Base-by-base conservation (phyloP, 2,329 filamentous ascomycete species). In the Coniella lustricola region DNA sequence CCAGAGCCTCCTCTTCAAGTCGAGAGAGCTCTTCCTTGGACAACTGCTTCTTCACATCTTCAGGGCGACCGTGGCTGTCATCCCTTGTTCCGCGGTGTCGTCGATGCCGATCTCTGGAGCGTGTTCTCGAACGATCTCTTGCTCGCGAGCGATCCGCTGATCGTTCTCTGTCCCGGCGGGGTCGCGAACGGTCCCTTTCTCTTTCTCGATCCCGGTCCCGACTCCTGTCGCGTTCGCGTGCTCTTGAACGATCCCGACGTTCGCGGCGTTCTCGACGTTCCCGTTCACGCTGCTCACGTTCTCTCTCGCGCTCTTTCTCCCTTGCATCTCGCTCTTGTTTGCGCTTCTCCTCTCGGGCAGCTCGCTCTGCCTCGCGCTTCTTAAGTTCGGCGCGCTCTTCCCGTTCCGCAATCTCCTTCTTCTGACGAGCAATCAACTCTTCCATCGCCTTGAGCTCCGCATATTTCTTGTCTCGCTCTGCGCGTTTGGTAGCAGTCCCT, bases 401-500 rank as follows among this genome's bases (percentile, higher is more conserved):
- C 66, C 71, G 60, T 62, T 72, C 59, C 65, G 74, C 75, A 65
- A 78, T 74, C 60, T 82, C 76, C 21, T 69, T 70, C 35, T 77
- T 76, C 37, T 81, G 76, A 46, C 75, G 73, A 22, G 71, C 71
- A 59, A 81, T 81, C 62, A 83, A 78, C 59, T 78, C 81, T 48
- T 83, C 75, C 31, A 79, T 76, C 38, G 72, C 72, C 45, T 76
- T 71, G 16, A 82, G 67, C 56, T 83, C 78, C 40, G 82, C 76
- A 47, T 81, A 74, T 9, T 81, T 70, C 31, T 74, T 74, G 53
- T 83, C 79, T 10, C 85, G 77, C 47, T 82, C 77, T 8, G 74
- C 71, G 31, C 77, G 71, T 43, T 81, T 78, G 7, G 69, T 71
- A 9, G 78, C 75, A 2, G 82, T 83, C 51, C 88, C 85, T 40